Percentiles rank a stretch among this genome's conserved stretches.
Evolutionary conservation across 805 yeast genomes (phyloP).

Genomic region (Suhomyces pyralidae): DNA sequence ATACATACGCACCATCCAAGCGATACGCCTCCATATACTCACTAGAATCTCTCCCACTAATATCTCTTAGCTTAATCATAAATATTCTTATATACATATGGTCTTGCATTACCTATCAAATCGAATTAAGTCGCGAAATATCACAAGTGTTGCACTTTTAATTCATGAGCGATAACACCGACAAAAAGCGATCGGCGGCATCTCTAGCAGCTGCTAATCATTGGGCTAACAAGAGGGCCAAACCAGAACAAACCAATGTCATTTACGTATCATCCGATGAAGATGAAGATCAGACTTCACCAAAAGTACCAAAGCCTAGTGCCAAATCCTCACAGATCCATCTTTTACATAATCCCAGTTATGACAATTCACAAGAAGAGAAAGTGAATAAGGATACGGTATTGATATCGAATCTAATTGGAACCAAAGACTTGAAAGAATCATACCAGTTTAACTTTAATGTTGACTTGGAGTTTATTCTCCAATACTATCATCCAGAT

Average conservation of each 20-base stretch:
- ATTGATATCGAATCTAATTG: slow-evolving; percentile 25
- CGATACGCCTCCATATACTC: background rate
- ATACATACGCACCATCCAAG: background rate
- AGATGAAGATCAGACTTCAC: background rate
- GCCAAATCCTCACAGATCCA: slow-evolving; percentile 16
- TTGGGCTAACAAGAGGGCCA: slow-evolving; percentile 17
- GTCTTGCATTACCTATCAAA: background rate
- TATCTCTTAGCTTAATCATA: background rate
- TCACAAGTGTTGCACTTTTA: background rate
- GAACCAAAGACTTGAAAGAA: slow-evolving; percentile 28
- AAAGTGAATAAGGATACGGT: slow-evolving; percentile 26
- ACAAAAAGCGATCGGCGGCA: slow-evolving; percentile 18
- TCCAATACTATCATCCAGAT: slow-evolving; percentile 28
- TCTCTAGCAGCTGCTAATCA: slow-evolving; percentile 22
- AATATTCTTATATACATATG: background rate
- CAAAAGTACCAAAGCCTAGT: background rate
- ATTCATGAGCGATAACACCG: background rate
- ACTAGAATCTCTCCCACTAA: background rate
- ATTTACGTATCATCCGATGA: slow-evolving; percentile 1
- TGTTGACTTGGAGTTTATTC: slow-evolving; percentile 40
- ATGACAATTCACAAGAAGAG: slow-evolving; percentile 8
- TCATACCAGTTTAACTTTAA: slow-evolving; percentile 50
- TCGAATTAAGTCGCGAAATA: background rate
- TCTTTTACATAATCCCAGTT: slow-evolving; percentile 28
- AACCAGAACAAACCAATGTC: slow-evolving; percentile 2